Evolutionary conservation across 495 filamentous ascomycete genomes (phyloP), one percentile per base, ranked within the genome.

Genomic region (Sporormia fimetaria): DNA sequence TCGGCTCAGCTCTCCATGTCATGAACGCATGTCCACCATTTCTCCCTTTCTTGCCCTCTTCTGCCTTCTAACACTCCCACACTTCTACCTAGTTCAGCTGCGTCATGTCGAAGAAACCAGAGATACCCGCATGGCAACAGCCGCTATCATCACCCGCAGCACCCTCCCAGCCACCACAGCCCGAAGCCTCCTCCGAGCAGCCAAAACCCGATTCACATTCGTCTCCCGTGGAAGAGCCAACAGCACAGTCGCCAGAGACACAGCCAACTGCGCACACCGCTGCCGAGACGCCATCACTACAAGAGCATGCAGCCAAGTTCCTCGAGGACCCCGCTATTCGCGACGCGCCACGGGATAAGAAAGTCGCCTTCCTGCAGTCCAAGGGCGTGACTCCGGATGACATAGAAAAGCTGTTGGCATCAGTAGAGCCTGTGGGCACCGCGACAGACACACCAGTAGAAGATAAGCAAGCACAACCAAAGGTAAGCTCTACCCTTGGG

Each of bases 241-340:
- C 39, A 33, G 20, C 38, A 25, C 25, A 39, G 16, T 15, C 14
- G 31, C 11, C 18, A 26, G 28, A 24, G 3, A 15, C 24, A 5
- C 35, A 31, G n/a, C n/a, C 35, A 35, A 8, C 29, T 23, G n/a
- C 14, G 16, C 25, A 14, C 4, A 11, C 28, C 21, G 32, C 33
- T 6, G 24, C 14, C 15, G 52, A 51, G n/a, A 37, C 36, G n/a
- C 32, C 61, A 28, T 10, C 80, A 8, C 55, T 88, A 24, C 27
- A 51, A 12, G 74, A 83, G 12, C 75, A 84, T 55, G 85, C 85
- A 14, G 63, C 70, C 23, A 76, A 68, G 40, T 94, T 95, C 55
- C 73, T 96, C n/a, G 64, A 81, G 28, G 81, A 87, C 40, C 76
- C 81, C 6, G 69, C 68, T n/a, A 81, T 94, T 31, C 71, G 73